Percentiles rank a stretch among this genome's conserved stretches.
phyloP scores from a whole-genome alignment of 179 eudicot species.

The Camellia oleifera region DNA sequence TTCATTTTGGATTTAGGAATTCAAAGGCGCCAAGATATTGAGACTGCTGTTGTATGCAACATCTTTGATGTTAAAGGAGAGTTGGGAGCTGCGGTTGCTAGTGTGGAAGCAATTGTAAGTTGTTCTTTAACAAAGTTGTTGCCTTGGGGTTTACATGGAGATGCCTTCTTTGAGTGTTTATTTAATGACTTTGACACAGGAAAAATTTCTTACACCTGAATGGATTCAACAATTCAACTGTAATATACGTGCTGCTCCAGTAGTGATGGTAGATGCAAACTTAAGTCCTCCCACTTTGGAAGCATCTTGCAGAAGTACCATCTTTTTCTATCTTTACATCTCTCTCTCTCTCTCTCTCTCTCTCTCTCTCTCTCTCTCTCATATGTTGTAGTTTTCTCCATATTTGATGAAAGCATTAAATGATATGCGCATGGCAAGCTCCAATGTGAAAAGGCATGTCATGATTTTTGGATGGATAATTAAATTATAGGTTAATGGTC shows the following conservation, averaged over 20 bases:
- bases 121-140: neutral
- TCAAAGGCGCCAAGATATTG: conserved; percentile 44
- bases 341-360: neutral
- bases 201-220: conserved; percentile 62
- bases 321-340: neutral
- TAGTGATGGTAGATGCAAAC: conserved; percentile 94
- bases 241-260: conserved; percentile 52
- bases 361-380: too few relatives aligned
- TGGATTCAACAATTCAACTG: conserved; percentile 64
- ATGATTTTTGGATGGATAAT: neutral
- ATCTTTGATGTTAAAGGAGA: conserved; percentile 82
- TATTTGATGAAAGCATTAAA: neutral
- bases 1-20: conserved; percentile 48
- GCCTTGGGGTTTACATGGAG: neutral
- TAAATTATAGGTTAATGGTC: neutral
- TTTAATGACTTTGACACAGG: conserved; percentile 40
- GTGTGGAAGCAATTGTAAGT: conserved; percentile 84
- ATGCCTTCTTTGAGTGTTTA: neutral
- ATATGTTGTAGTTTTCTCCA: neutral
- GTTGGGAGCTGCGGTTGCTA: conserved; percentile 79
- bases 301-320: conserved; percentile 68
- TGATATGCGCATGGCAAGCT: neutral
- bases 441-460: neutral
- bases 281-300: conserved; percentile 60
- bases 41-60: conserved; percentile 75